Evolutionary conservation across 2,329 filamentous ascomycete genomes (phyloP).

Genomic region (Ramularia endophylla): DNA sequence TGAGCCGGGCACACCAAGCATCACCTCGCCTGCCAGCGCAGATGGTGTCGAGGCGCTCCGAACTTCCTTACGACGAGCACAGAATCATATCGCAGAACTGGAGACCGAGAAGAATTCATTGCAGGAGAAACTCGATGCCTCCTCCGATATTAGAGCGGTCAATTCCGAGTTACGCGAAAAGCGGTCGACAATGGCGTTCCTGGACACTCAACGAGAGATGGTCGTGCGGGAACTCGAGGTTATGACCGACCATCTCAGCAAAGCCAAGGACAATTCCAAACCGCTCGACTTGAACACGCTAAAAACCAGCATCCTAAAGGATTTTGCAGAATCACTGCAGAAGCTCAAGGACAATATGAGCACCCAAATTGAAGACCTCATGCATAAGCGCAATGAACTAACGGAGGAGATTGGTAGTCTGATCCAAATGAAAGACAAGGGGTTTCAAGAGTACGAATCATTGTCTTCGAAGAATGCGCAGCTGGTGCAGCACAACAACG

Average conservation of each 20-base stretch:
- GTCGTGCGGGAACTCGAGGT: conserved; percentile 89
- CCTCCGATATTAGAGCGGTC: conserved; percentile 62
- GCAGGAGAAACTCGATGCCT: conserved; percentile 50
- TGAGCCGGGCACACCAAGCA: conserved; percentile 27
- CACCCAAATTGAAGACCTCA: conserved; percentile 75
- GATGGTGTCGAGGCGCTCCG: conserved; percentile 18
- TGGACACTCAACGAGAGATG: conserved; percentile 92
- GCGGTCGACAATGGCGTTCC: conserved; percentile 86
- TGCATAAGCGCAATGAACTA: conserved; percentile 77
- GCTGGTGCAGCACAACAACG: conserved; percentile 90
- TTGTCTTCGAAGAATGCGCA: conserved; percentile 92
- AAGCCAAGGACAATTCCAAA: conserved; percentile 74
- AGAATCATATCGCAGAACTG: conserved; percentile 64
- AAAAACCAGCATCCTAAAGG: conserved; percentile 55
- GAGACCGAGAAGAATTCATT: conserved; percentile 65
- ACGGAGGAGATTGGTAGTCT: conserved; percentile 79
- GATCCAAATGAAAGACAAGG: conserved; percentile 82
- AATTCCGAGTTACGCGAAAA: conserved; percentile 89
- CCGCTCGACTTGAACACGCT: conserved; percentile 72
- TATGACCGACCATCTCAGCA: conserved; percentile 79
- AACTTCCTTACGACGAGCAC: conserved; percentile 18
- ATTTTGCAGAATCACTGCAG: conserved; percentile 57
- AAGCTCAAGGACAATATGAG: conserved; percentile 74
- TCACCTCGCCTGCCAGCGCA: conserved; percentile 17
- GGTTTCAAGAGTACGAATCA: conserved; percentile 91